These are phyloP conservation scores for Acrodontium crateriforme DNA, from an alignment of 2,329 filamentous ascomycete genomes.

Conservation along the genomic window DNA sequence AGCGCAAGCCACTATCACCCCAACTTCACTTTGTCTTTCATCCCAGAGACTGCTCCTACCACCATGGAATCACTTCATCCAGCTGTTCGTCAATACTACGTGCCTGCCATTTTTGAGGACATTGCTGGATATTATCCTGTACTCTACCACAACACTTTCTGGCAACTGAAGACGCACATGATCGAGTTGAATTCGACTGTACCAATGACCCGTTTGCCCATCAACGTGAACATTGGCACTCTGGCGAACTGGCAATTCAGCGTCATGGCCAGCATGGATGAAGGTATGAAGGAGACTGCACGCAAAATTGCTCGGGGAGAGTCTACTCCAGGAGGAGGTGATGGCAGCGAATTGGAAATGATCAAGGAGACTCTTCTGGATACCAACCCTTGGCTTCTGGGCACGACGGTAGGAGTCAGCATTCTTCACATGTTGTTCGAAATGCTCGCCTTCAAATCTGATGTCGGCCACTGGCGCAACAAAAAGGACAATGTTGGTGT, in stretches of 20 bases:
- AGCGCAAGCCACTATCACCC: slow-evolving; percentile 86
- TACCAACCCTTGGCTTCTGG: slow-evolving; percentile 83
- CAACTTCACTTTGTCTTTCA: slow-evolving; percentile 78
- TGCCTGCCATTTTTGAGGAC: slow-evolving; percentile 81
- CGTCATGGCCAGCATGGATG: slow-evolving; percentile 69
- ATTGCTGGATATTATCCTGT: slow-evolving; percentile 76
- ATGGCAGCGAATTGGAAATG: slow-evolving; percentile 90
- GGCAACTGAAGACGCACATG: slow-evolving; percentile 90
- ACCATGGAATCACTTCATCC: slow-evolving; percentile 55
- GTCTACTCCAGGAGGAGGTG: slow-evolving; percentile 54
- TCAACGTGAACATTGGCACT: slow-evolving; percentile 75
- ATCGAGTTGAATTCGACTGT: slow-evolving; percentile 81
- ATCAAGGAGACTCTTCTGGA: slow-evolving; percentile 91
- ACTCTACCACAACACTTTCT: slow-evolving; percentile 89
- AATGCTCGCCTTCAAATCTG: slow-evolving; percentile 89
- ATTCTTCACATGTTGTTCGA: slow-evolving; percentile 91
- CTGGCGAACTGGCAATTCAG: slow-evolving; percentile 80
- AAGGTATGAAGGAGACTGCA: slow-evolving; percentile 71
- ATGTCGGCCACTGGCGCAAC: slow-evolving; percentile 95
- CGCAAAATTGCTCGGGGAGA: slow-evolving; percentile 63
- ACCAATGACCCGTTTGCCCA: slow-evolving; percentile 67
- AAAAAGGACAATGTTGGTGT: slow-evolving; percentile 99
- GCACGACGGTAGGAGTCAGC: slow-evolving; percentile 69
- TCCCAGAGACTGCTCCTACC: slow-evolving; percentile 64
- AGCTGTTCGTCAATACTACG: slow-evolving; percentile 62